Evolutionary conservation across 106 monocot species (phyloP), one percentile per base, ranked within the genome.

Genomic region (Allium sativum): DNA sequence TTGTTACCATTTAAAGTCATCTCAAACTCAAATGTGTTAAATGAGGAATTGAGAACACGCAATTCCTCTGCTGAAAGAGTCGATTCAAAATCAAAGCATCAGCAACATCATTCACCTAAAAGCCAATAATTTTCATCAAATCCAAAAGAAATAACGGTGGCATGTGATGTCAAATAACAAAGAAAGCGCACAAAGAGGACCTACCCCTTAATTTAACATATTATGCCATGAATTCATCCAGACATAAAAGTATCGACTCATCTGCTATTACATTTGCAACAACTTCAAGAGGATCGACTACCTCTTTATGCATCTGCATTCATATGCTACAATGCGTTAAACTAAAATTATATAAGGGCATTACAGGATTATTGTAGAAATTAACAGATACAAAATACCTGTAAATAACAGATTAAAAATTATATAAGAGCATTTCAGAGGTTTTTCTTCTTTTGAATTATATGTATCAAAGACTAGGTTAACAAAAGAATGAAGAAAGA

Each of bases 151-250:
- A 69, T 19, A n/a, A 41, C 14, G 42, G 48, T 13, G 51, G 8
- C 17, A 15, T 44, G 31, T 31, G 18, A 3, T 40, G 12, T 48
- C 14, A 14, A 18, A 12, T 13, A 19, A 47, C 9, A 76, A 0
- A 58, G 14, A n/a, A 65, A 44, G 19, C 8, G 20, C 45, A n/a
- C 17, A 40, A 56, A 72, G 40, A 56, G 63, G 44, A 84, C 67
- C 65, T 72, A 70, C 66, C 71, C 61, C 59, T 44, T 6, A n/a
- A 59, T 45, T 20, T 52, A 59, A 81, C 76, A 43, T n/a, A n/a
- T n/a, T n/a, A n/a, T 85, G 92, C 98, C 98, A 98, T 98, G 67
- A 98, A 98, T 75, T 98, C 98, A 75, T 98, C 98, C 16, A 98
- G 71, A 79, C 98, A 98, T 70, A 98, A 75, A 42, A 98, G 74